Evolutionary conservation across 768 basidiomycete genomes (phyloP).

Genomic region (Agrocybe pediades): DNA sequence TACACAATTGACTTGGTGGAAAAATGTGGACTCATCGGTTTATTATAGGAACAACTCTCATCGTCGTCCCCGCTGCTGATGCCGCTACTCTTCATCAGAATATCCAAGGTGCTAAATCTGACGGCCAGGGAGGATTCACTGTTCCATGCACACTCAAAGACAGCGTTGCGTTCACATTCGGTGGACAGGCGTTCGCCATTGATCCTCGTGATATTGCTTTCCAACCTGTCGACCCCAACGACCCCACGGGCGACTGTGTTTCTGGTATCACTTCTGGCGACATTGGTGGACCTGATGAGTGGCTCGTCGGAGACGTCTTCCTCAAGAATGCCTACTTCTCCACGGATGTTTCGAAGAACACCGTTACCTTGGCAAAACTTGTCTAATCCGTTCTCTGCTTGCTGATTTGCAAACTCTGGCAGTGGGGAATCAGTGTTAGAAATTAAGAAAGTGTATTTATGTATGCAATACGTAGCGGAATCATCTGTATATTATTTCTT

Average conservation of each 20-base stretch:
- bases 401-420: background rate
- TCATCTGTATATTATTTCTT: background rate
- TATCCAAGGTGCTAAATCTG: conserved; percentile 43
- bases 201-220: conserved; percentile 68
- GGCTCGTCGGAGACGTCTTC: conserved; percentile 55
- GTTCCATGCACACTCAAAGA: conserved; percentile 48
- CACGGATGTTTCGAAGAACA: conserved; percentile 57
- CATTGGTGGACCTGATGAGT: conserved; percentile 43
- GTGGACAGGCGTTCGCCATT: conserved; percentile 51
- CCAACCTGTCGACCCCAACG: conserved; percentile 46
- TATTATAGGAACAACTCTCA: conserved; percentile 43
- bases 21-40: conserved; percentile 18
- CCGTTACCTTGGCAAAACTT: conserved; percentile 53
- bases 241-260: conserved; percentile 63
- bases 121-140: conserved; percentile 51
- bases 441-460: background rate
- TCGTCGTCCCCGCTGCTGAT: conserved; percentile 42
- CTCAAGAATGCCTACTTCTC: conserved; percentile 79
- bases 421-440: background rate
- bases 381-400: conserved; percentile 2
- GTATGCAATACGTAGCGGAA: background rate
- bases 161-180: conserved; percentile 49
- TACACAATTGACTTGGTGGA: background rate
- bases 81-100: conserved; percentile 42
- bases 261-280: conserved; percentile 70